Percentiles rank a stretch among this genome's conserved stretches.
phyloP scores from a whole-genome alignment of 768 basidiomycete genomes.

The Mycena polygramma region DNA sequence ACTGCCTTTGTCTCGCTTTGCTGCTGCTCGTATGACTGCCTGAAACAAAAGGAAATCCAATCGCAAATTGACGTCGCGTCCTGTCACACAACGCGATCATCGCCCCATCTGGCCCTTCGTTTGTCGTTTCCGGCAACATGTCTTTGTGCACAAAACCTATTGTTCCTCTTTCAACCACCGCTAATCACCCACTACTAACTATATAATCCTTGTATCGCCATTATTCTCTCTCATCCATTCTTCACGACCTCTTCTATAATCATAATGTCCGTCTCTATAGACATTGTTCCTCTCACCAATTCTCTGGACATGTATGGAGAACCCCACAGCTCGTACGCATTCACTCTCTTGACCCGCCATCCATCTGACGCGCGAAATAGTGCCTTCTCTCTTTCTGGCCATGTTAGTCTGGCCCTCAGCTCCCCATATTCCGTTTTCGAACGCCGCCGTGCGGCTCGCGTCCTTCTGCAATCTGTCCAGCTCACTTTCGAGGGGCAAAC shows the following conservation, averaged over 20 bases:
- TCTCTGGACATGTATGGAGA: slow-evolving; percentile 80
- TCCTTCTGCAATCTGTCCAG: slow-evolving; percentile 76
- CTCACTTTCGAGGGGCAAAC: slow-evolving; percentile 90
- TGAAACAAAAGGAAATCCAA: slow-evolving; percentile 33
- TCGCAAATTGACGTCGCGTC: slow-evolving; percentile 21
- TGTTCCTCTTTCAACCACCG: slow-evolving; percentile 40
- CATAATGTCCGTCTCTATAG: slow-evolving; percentile 75
- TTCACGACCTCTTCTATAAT: slow-evolving; percentile 61
- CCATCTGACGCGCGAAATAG: slow-evolving; percentile 61
- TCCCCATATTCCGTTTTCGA: slow-evolving; percentile 71
- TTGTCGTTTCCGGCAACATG: slow-evolving; percentile 25
- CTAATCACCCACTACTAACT: slow-evolving; percentile 33
- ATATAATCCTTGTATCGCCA: slow-evolving; percentile 41
- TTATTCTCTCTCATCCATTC: slow-evolving; percentile 33
- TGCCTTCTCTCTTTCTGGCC: slow-evolving; percentile 89
- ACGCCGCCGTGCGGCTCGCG: slow-evolving; percentile 60
- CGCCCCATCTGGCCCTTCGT: slow-evolving; percentile 17
- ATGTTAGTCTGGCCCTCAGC: slow-evolving; percentile 75
- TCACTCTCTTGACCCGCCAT: background rate
- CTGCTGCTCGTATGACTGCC: background rate
- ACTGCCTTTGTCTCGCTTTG: background rate
- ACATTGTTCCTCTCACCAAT: slow-evolving; percentile 70
- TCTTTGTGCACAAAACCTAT: slow-evolving; percentile 41
- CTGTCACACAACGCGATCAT: slow-evolving; percentile 20
- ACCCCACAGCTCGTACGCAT: slow-evolving; percentile 71